Conservation (phyloP, 78 protist species). For the slime mould (Dictyostelium discoideum) region DNA sequence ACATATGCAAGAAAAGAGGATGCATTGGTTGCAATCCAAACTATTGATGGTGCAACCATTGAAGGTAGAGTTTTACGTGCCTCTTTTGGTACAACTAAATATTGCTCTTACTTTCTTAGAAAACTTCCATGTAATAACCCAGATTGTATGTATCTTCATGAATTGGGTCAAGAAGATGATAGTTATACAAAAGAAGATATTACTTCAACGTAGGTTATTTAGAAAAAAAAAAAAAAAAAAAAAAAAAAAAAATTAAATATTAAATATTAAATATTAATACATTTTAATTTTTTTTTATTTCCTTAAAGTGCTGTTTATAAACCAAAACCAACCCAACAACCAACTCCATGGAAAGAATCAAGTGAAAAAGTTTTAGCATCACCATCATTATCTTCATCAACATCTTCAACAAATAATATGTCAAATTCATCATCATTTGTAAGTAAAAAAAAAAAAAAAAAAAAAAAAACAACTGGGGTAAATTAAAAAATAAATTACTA, state of each 20-base stretch:
- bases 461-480: too few species aligned
- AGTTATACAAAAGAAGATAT: conserved; percentile 94
- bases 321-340: conserved; percentile 8
- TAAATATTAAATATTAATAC: neutral
- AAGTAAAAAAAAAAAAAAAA: neutral
- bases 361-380: neutral
- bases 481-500: too few species aligned
- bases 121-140: conserved; percentile 91
- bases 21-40: conserved; percentile 84
- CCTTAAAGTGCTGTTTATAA: neutral
- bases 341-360: conserved; percentile 31
- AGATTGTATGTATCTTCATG: conserved; percentile 97
- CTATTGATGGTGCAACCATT: conserved; percentile 83
- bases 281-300: neutral
- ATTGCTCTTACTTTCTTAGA: conserved; percentile 93
- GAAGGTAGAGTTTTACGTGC: conserved; percentile 89
- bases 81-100: conserved; percentile 97
- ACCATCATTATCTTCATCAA: neutral
- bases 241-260: neutral
- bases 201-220: conserved; percentile 51
- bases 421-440: conserved; percentile 16
- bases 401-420: neutral
- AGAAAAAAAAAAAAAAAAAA: too few species aligned
- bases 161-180: conserved; percentile 89
- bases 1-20: conserved; percentile 89